These are phyloP conservation scores for Penicillium sp. DNA, from an alignment of 2,329 filamentous ascomycete genomes.

Conservation along the genomic window DNA sequence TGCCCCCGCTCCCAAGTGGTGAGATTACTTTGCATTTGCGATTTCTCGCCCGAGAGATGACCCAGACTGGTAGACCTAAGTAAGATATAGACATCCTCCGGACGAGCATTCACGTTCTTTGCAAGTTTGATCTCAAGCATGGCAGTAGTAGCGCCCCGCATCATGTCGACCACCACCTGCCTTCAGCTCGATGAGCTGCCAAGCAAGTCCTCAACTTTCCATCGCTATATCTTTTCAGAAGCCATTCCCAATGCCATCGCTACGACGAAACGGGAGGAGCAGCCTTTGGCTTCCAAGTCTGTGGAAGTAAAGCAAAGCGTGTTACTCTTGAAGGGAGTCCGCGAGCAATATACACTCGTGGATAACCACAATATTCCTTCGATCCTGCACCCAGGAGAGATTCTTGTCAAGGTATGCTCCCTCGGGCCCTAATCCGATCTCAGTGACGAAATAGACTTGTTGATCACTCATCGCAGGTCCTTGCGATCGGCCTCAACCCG, in stretches of 20 bases:
- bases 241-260: conserved; percentile 4
- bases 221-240: conserved; percentile 13
- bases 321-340: conserved; percentile 51
- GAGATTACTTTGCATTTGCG: conserved; percentile 9
- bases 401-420: conserved; percentile 57
- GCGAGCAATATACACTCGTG: conserved; percentile 51
- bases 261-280: not conserved
- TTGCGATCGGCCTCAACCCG: conserved; percentile 69
- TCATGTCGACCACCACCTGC: conserved; percentile 28
- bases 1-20: conserved; percentile 15
- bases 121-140: conserved; percentile 8
- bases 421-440: too few species aligned
- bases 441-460: too few species aligned
- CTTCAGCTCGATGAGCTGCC: conserved; percentile 21
- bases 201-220: conserved; percentile 15
- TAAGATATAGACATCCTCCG: conserved; percentile 17
- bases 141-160: conserved; percentile 16
- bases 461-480: conserved; percentile 37
- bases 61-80: conserved; percentile 3
- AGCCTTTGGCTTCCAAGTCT: conserved; percentile 1
- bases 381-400: conserved; percentile 49
- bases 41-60: conserved; percentile 25
- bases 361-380: conserved; percentile 48
- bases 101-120: not conserved
- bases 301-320: conserved; percentile 43